Evolutionary conservation across 2,329 filamentous ascomycete species (phyloP).

Genomic region (Pestalotiopsis sp.): DNA sequence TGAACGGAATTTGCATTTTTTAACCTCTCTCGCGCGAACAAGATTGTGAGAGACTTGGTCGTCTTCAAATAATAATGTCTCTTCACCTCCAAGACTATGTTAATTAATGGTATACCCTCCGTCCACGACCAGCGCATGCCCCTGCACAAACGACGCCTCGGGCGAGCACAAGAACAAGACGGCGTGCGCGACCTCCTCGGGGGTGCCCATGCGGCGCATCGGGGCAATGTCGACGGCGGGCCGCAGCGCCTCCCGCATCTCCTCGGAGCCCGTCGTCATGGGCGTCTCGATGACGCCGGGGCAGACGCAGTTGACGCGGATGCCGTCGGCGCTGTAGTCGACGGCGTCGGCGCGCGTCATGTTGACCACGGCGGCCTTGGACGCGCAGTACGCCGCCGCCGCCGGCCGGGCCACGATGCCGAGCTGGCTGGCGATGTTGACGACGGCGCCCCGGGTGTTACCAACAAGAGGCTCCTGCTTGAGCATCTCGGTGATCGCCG

Average conservation of each 20-base stretch:
- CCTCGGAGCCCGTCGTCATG: constrained; percentile 43
- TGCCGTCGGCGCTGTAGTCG: constrained; percentile 50
- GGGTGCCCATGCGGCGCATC: constrained; percentile 52
- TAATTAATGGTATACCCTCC: constrained; percentile 55
- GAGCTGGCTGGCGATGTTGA: constrained; percentile 56
- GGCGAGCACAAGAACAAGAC: constrained; percentile 52
- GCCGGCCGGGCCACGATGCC: constrained; percentile 49
- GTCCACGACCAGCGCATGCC: constrained; percentile 54
- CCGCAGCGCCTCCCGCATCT: constrained; percentile 39
- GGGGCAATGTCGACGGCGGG: constrained; percentile 48
- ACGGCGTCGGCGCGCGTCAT: constrained; percentile 60
- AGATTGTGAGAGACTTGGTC: too few relatives aligned
- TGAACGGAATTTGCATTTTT: background rate
- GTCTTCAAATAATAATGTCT: too few relatives aligned
- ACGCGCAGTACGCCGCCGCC: constrained; percentile 58
- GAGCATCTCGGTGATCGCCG: constrained; percentile 47
- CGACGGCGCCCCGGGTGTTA: constrained; percentile 47
- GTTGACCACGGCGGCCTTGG: constrained; percentile 60
- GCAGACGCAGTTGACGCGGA: constrained; percentile 41
- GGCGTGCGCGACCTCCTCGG: constrained; percentile 51
- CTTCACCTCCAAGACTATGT: background rate
- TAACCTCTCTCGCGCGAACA: background rate
- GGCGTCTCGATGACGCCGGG: constrained; percentile 49
- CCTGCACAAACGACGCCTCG: constrained; percentile 53
- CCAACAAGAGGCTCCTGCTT: constrained; percentile 42